These are phyloP conservation scores for Saccharata proteae DNA, from an alignment of 2,329 filamentous ascomycete species.

Conservation along the genomic window DNA sequence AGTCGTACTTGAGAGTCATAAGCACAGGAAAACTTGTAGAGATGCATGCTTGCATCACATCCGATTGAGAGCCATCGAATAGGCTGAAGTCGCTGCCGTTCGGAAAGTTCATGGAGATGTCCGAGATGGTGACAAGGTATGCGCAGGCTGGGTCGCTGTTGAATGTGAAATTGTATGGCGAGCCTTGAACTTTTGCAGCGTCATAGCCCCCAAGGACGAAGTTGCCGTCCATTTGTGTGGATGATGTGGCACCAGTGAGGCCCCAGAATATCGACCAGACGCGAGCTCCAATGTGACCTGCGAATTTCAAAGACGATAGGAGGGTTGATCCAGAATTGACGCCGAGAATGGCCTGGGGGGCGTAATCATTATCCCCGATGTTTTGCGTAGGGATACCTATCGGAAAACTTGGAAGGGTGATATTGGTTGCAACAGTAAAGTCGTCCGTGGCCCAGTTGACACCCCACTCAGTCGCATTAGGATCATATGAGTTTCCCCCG, in stretches of 20 bases:
- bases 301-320: constrained; percentile 14
- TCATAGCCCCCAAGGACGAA: constrained; percentile 22
- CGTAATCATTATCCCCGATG: neutral
- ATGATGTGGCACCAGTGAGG: constrained; percentile 12
- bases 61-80: constrained; percentile 11
- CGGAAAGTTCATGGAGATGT: constrained; percentile 22
- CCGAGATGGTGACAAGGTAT: constrained; percentile 18
- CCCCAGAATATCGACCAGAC: constrained; percentile 24
- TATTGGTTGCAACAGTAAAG: no score
- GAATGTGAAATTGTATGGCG: no score
- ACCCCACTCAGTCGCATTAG: no score
- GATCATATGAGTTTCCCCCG: no score
- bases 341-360: constrained; percentile 10
- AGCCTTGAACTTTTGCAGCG: constrained; percentile 13
- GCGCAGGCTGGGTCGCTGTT: no score
- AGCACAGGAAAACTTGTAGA: constrained; percentile 11
- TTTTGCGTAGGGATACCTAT: neutral
- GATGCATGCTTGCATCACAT: constrained; percentile 11
- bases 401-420: neutral
- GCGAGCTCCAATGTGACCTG: constrained; percentile 17
- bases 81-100: constrained; percentile 22
- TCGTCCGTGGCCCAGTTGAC: no score
- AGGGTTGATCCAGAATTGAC: constrained; percentile 22
- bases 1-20: constrained; percentile 10
- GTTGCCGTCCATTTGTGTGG: constrained; percentile 13